Evolutionary conservation across 2,329 filamentous ascomycete species (phyloP).

Genomic region (Arachnomyces sp.): DNA sequence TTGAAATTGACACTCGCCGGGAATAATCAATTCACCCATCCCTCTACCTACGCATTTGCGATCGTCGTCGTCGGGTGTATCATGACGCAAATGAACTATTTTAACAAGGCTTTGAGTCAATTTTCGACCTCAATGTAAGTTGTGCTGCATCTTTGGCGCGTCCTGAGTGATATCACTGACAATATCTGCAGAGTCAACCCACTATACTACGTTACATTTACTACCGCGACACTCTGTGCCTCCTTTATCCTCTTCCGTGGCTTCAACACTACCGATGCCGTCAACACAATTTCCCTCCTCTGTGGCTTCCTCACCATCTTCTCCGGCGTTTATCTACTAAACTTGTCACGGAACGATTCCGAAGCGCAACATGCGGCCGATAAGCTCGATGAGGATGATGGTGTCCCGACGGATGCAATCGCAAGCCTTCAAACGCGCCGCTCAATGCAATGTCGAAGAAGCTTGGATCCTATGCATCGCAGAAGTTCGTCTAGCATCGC

Average conservation of each 20-base stretch:
- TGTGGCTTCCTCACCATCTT: conserved; percentile 94
- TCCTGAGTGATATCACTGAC: conserved; percentile 18
- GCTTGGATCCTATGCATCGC: conserved; percentile 49
- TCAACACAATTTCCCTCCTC: conserved; percentile 86
- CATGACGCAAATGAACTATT: conserved; percentile 99
- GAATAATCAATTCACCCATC: conserved; percentile 90
- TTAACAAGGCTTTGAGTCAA: conserved; percentile 95
- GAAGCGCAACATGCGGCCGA: conserved; percentile 59
- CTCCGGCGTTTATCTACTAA: conserved; percentile 88
- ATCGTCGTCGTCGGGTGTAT: conserved; percentile 92
- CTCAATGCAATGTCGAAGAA: conserved; percentile 85
- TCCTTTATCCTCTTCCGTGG: conserved; percentile 94
- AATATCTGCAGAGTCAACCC: conserved; percentile 68
- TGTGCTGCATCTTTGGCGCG: background rate
- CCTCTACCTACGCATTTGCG: conserved; percentile 95
- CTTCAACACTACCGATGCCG: conserved; percentile 87
- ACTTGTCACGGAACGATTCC: conserved; percentile 87
- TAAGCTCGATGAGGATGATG: conserved; percentile 54
- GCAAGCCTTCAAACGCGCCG: conserved; percentile 82
- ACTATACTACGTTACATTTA: conserved; percentile 96
- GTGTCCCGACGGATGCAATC: conserved; percentile 83
- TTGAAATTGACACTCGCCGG: conserved; percentile 89
- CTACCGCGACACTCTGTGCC: conserved; percentile 84
- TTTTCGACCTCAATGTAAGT: conserved; percentile 95
- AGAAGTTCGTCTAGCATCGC: conserved; percentile 56